Conservation (phyloP, 1,284 basidiomycete species). For the Tausonia pullulans region DNA sequence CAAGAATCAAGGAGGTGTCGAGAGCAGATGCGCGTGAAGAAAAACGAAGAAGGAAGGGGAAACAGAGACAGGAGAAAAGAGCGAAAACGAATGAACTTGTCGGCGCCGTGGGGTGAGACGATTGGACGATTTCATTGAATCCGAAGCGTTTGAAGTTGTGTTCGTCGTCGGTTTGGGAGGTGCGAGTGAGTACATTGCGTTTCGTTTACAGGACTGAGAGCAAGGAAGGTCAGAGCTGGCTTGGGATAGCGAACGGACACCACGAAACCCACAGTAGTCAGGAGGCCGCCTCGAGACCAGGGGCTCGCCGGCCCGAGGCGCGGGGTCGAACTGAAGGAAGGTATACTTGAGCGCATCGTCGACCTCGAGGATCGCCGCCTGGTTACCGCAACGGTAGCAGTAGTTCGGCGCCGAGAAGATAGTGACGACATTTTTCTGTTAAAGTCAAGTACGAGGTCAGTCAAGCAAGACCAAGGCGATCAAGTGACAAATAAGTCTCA, state of each 20-base stretch:
- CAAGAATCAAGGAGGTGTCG: not conserved
- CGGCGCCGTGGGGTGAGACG: too few relatives aligned
- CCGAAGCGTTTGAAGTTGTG: too few relatives aligned
- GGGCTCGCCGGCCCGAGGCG: constrained; percentile 93
- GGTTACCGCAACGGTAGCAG: constrained; percentile 98
- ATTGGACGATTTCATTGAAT: too few relatives aligned
- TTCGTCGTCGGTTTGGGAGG: too few relatives aligned
- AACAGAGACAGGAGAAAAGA: not conserved
- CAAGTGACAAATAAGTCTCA: constrained; percentile 17
- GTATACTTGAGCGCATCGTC: constrained; percentile 58
- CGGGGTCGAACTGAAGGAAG: constrained; percentile 96
- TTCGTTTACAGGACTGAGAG: constrained; percentile 13
- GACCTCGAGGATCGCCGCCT: constrained; percentile 99
- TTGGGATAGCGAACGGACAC: not conserved
- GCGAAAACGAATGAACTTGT: not conserved
- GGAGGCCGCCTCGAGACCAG: constrained; percentile 96
- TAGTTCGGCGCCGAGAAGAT: constrained; percentile 99
- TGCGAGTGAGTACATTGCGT: too few relatives aligned
- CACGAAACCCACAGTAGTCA: constrained; percentile 67
- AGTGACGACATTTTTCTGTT: constrained; percentile 74
- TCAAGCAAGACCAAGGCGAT: constrained; percentile 6
- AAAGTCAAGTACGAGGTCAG: not conserved
- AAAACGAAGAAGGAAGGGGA: not conserved
- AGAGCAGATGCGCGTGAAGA: not conserved
- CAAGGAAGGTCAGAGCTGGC: not conserved